phyloP scores from a whole-genome alignment of 352 stramenopile genomes.

The Phytophthora fragariaefolia region DNA sequence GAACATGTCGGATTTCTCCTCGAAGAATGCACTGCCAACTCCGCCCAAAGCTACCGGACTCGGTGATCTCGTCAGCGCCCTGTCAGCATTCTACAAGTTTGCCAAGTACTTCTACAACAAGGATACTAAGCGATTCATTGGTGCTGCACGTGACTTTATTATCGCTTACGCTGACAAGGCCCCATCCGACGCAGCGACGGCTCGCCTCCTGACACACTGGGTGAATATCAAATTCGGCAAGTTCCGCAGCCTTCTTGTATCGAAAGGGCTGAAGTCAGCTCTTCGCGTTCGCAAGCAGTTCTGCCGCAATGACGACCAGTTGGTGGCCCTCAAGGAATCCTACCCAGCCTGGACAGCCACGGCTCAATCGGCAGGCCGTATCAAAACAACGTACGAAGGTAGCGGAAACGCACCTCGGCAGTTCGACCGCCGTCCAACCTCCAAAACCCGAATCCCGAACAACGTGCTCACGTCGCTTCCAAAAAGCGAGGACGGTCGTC shows the following conservation, averaged over 20 bases:
- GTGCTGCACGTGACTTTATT: not conserved
- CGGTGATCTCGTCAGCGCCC: not conserved
- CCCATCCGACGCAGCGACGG: not conserved
- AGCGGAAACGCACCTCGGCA: not conserved
- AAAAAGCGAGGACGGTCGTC: slow-evolving; percentile 4
- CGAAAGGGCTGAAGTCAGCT: not conserved
- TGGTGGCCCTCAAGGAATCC: not conserved
- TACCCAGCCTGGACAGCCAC: not conserved
- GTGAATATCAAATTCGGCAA: slow-evolving; percentile 15
- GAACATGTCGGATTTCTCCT: slow-evolving; percentile 17
- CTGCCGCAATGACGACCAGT: slow-evolving; percentile 10
- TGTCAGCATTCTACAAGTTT: slow-evolving; percentile 17
- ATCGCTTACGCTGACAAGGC: slow-evolving; percentile 3
- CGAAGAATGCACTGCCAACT: not conserved
- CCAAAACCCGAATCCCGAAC: not conserved
- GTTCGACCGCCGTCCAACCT: not conserved
- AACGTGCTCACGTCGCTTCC: not conserved
- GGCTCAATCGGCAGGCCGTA: not conserved
- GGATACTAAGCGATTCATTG: slow-evolving; percentile 9
- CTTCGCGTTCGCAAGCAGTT: slow-evolving; percentile 7
- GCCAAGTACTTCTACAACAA: slow-evolving; percentile 27
- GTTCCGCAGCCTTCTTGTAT: slow-evolving; percentile 3
- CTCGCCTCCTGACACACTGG: slow-evolving; percentile 12
- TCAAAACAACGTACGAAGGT: not conserved
- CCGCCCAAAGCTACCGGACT: not conserved